Evolutionary conservation across 176 grass and related monocot genomes (phyloP), one percentile per base, ranked within the genome.

Genomic region (Cenchrus purpureus): DNA sequence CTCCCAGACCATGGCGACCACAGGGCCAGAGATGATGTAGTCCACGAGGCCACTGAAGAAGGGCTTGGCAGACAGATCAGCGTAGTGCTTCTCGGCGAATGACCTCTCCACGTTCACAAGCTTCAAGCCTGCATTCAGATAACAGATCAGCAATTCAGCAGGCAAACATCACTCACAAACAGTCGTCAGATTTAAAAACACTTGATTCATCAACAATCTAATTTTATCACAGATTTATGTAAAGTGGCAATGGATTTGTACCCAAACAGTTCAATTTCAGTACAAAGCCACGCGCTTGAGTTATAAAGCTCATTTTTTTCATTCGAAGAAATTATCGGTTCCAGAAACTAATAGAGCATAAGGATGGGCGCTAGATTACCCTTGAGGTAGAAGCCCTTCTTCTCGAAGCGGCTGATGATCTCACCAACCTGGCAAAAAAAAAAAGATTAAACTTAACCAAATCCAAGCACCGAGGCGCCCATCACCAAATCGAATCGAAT

Each of bases 311-410:
- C 25, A 28, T 17, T 42, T 19, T 19, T 64, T 64, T 31, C 2
- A 44, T 5, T 46, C n/a, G 11, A 49, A 78, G 0, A 19, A 51
- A 59, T 10, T 32, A 12, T 9, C 9, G 3, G 9, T 68, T 51
- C 67, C 71, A 57, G 1, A 68, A 6, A 2, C 2, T 2, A 67
- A 78, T 1, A 0, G 1, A 74, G 16, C 34, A 44, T 3, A 15
- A 58, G 46, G 14, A 58, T 57, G 8, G 13, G 14, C 0, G 67
- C 5, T 3, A 32, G 13, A 12, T 66, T 83, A 97, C 97, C 97
- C 76, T 91, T 99, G 66, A 99, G 79, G 88, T 99, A 99, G 87
- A 98, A 98, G 15, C 95, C 95, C 87, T 98, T 98, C 93, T 98
- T 93, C 91, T 98, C 95, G 28, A 98, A 98, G 46, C 95, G 89